Percentiles rank a stretch among this genome's conserved stretches.
phyloP scores from a whole-genome alignment of 768 basidiomycete genomes.

The Amanita fuliginea region DNA sequence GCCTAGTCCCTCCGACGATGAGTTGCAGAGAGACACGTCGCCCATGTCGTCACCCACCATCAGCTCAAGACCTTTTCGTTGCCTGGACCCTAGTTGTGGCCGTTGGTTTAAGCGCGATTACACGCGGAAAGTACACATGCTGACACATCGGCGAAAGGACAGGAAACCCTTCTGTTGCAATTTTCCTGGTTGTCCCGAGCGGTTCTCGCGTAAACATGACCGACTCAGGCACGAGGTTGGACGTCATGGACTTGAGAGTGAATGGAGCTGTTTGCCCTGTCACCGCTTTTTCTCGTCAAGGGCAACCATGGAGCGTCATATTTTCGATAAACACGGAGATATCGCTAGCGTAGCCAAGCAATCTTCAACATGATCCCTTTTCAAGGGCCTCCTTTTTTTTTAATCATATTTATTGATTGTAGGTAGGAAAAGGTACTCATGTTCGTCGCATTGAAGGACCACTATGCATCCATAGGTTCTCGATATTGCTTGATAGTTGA shows the following conservation, averaged over 20 bases:
- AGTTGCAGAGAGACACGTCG: background rate
- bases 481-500: no score
- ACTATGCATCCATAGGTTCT: no score
- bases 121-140: constrained; percentile 8
- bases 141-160: constrained; percentile 6
- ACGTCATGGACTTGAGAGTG: constrained; percentile 6
- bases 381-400: background rate
- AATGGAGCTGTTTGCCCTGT: constrained; percentile 8
- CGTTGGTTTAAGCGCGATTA: constrained; percentile 9
- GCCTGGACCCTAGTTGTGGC: constrained; percentile 6
- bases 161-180: constrained; percentile 4
- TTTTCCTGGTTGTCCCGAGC: constrained; percentile 6
- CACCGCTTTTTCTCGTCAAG: constrained; percentile 6
- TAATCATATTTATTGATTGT: background rate
- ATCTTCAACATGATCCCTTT: background rate
- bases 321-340: constrained; percentile 8
- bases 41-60: background rate
- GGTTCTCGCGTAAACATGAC: constrained; percentile 7
- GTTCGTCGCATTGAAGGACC: background rate
- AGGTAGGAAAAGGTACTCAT: background rate
- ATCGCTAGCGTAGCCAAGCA: background rate
- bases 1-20: background rate
- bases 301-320: constrained; percentile 7
- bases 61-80: constrained; percentile 2
- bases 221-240: constrained; percentile 7